Evolutionary conservation across 345 rosid genomes (phyloP).

Genomic region (Noccaea caerulescens): DNA sequence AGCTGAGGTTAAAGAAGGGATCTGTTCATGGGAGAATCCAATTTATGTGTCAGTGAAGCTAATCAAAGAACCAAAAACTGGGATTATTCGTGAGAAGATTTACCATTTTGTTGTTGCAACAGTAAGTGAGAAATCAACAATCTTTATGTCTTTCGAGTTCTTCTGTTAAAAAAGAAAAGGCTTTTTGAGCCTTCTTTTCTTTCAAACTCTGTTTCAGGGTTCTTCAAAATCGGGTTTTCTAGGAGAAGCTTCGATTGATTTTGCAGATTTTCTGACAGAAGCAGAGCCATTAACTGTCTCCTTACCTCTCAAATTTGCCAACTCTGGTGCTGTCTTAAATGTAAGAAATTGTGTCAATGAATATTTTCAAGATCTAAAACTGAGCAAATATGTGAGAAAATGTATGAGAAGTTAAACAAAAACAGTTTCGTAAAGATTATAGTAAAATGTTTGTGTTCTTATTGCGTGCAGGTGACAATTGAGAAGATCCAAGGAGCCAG

Average conservation of each 20-base stretch:
- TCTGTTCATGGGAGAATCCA: slow-evolving; percentile 89
- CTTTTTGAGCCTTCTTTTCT: slow-evolving; percentile 1
- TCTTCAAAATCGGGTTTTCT: slow-evolving; percentile 79
- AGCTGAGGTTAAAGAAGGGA: slow-evolving; percentile 69
- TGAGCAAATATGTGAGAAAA: neutral
- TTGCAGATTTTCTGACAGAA: slow-evolving; percentile 77
- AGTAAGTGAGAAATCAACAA: slow-evolving; percentile 45
- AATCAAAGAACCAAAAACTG: slow-evolving; percentile 64
- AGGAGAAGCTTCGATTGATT: slow-evolving; percentile 92
- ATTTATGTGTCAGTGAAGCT: slow-evolving; percentile 76
- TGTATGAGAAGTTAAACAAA: neutral
- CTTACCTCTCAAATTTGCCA: slow-evolving; percentile 88
- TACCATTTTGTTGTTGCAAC: slow-evolving; percentile 88
- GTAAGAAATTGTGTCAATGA: slow-evolving; percentile 42
- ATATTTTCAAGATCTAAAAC: neutral
- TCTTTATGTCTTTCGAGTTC: slow-evolving; percentile 8
- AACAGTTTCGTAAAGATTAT: neutral
- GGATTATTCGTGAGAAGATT: slow-evolving; percentile 73
- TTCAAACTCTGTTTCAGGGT: slow-evolving; percentile 56
- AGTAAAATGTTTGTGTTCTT: slow-evolving; percentile 21
- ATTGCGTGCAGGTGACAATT: slow-evolving; percentile 65
- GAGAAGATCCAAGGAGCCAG: slow-evolving; percentile 62
- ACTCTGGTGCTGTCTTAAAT: slow-evolving; percentile 85
- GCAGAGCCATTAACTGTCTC: slow-evolving; percentile 70
- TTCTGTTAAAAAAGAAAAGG: neutral